Conservation (phyloP, 1,139 yeast species). For the Geotrichum phurueaensis region DNA sequence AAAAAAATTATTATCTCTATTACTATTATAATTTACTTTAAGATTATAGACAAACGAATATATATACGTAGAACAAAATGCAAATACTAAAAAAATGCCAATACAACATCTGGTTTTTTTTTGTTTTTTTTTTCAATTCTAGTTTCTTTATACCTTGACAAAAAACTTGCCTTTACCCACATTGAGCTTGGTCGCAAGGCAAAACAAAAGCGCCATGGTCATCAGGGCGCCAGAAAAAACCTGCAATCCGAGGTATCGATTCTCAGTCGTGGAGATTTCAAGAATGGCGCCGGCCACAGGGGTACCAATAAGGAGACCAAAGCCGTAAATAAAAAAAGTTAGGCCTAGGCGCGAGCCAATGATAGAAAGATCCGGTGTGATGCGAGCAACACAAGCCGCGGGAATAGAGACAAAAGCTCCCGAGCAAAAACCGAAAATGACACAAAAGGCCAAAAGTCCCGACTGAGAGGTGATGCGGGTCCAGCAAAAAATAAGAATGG, state of each 20-base stretch:
- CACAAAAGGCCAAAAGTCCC: slow-evolving; percentile 40
- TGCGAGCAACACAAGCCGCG: slow-evolving; percentile 43
- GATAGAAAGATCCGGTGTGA: slow-evolving; percentile 43
- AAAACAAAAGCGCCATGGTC: not conserved
- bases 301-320: slow-evolving; percentile 49
- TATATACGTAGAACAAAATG: no score
- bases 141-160: not conserved
- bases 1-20: no score
- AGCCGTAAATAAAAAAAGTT: slow-evolving; percentile 49
- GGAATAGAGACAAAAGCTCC: slow-evolving; percentile 44
- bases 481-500: slow-evolving; percentile 36
- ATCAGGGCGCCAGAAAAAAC: slow-evolving; percentile 6
- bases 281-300: slow-evolving; percentile 50
- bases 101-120: not conserved
- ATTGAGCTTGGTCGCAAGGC: not conserved
- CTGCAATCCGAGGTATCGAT: slow-evolving; percentile 8
- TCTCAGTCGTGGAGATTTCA: not conserved
- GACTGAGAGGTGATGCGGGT: slow-evolving; percentile 39
- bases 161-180: slow-evolving; percentile 7
- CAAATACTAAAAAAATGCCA: no score
- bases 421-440: slow-evolving; percentile 47
- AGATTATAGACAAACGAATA: no score
- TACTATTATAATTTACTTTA: no score
- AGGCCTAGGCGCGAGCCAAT: slow-evolving; percentile 51
- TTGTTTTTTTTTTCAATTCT: not conserved